Evolutionary conservation across 805 yeast species (phyloP).

Genomic region (Metschnikowia matae): DNA sequence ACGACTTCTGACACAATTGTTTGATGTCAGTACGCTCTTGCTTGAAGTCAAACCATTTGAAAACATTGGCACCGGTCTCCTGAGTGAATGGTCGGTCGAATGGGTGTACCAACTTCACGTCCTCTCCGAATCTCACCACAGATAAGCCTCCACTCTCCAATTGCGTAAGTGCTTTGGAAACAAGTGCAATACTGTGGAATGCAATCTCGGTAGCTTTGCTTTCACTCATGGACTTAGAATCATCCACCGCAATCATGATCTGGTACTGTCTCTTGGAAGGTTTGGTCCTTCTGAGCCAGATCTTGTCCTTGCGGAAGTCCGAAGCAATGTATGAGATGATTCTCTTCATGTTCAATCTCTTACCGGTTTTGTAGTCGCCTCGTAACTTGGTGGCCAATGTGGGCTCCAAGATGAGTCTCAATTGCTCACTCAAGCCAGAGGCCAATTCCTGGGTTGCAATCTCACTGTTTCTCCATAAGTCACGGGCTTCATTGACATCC

Average conservation of each 20-base stretch:
- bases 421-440: constrained; percentile 84
- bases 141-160: constrained; percentile 92
- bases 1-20: constrained; percentile 65
- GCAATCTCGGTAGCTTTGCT: constrained; percentile 87
- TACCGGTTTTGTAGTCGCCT: constrained; percentile 97
- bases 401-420: constrained; percentile 89
- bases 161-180: constrained; percentile 88
- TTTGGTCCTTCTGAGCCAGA: constrained; percentile 95
- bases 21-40: constrained; percentile 84
- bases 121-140: constrained; percentile 85
- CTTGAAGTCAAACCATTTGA: constrained; percentile 87
- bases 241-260: constrained; percentile 95
- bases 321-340: constrained; percentile 97
- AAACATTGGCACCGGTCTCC: constrained; percentile 77
- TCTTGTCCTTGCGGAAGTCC: constrained; percentile 94
- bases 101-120: constrained; percentile 79
- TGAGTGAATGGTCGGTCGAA: constrained; percentile 80
- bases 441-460: constrained; percentile 83
- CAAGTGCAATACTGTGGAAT: constrained; percentile 89
- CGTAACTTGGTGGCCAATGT: constrained; percentile 90
- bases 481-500: constrained; percentile 62
- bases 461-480: constrained; percentile 80
- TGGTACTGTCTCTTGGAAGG: constrained; percentile 97
- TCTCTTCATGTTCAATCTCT: constrained; percentile 93
- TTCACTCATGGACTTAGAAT: constrained; percentile 96